phyloP scores from a whole-genome alignment of 495 filamentous ascomycete genomes.

The Ascodesmis nigricans region DNA sequence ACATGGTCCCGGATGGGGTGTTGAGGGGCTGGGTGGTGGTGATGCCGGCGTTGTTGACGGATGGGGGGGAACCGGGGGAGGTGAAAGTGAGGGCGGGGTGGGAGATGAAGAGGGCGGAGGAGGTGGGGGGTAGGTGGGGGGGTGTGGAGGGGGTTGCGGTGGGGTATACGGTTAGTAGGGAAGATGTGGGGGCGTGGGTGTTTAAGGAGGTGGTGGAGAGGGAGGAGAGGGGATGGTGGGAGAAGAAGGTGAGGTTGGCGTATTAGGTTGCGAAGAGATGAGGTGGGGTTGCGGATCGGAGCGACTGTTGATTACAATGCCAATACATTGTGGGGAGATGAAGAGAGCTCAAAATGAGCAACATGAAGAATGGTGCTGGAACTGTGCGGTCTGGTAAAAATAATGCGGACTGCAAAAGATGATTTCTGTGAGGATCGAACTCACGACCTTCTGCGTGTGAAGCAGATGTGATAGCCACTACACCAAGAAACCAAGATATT shows the following conservation, averaged over 20 bases:
- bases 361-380: too few species aligned
- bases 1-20: constrained; percentile 6
- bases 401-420: not conserved
- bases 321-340: not conserved
- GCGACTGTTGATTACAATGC: not conserved
- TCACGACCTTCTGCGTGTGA: too few species aligned
- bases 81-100: constrained; percentile 17
- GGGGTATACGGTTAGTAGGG: constrained; percentile 25
- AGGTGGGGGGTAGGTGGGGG: constrained; percentile 16
- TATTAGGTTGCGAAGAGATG: constrained; percentile 9
- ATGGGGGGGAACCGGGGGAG: constrained; percentile 14
- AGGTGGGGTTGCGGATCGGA: not conserved
- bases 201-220: constrained; percentile 23
- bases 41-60: constrained; percentile 22
- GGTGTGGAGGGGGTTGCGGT: constrained; percentile 12
- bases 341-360: not conserved
- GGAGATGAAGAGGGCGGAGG: constrained; percentile 21
- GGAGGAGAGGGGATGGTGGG: constrained; percentile 23
- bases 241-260: constrained; percentile 24
- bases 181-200: constrained; percentile 26
- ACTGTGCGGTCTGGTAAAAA: too few species aligned
- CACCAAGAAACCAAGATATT: not conserved
- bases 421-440: too few species aligned
- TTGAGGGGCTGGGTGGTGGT: constrained; percentile 21
- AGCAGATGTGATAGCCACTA: too few species aligned